phyloP scores from a whole-genome alignment of 257 asterid genomes.

The Penstemon eatonii region DNA sequence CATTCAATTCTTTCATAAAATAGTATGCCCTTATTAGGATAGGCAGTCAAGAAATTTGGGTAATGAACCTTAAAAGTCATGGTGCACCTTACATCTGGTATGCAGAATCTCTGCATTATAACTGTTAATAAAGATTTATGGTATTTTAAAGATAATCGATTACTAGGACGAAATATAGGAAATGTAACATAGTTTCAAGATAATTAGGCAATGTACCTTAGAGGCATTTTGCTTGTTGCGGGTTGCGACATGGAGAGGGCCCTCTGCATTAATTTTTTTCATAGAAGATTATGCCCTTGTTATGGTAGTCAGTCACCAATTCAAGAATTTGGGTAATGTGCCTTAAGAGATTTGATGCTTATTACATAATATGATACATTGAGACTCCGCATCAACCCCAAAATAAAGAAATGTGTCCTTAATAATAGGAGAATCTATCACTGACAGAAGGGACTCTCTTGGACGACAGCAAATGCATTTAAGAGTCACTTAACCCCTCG shows the following conservation, averaged over 20 bases:
- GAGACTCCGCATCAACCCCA: neutral
- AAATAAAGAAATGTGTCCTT: conserved; percentile 20
- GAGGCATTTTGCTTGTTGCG: too few relatives aligned
- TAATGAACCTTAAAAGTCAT: conserved; percentile 24
- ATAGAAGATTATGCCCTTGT: conserved; percentile 21
- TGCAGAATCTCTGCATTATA: too few relatives aligned
- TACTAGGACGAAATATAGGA: too few relatives aligned
- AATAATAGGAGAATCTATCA: conserved; percentile 29
- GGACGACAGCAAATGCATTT: neutral
- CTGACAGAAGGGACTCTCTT: neutral
- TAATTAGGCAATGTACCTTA: too few relatives aligned
- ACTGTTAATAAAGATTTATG: too few relatives aligned
- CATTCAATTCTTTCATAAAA: neutral
- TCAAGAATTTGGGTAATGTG: neutral
- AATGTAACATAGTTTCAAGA: too few relatives aligned
- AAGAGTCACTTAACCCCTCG: conserved; percentile 8
- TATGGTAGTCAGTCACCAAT: conserved; percentile 29
- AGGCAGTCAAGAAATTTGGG: neutral
- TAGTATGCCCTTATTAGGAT: neutral
- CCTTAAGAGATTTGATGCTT: conserved; percentile 22
- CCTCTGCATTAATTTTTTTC: too few relatives aligned
- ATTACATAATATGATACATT: too few relatives aligned
- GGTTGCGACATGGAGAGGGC: too few relatives aligned
- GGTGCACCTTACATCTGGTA: neutral
- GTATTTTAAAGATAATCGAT: too few relatives aligned